Evolutionary conservation across 768 basidiomycete species (phyloP).

Genomic region (Clitopilus hobsonii): DNA sequence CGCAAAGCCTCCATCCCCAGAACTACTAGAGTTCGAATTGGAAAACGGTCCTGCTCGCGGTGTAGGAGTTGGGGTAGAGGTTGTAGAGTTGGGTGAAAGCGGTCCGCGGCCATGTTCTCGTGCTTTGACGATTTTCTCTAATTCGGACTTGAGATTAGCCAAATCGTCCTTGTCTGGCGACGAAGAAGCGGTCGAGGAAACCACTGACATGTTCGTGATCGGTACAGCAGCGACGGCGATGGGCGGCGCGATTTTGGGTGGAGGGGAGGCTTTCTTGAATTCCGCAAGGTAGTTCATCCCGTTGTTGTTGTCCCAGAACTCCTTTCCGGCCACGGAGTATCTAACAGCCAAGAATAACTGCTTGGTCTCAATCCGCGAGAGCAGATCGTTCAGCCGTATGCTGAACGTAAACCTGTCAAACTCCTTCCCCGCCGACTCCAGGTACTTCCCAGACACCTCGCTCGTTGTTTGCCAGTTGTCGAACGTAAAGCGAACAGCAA

Average conservation of each 20-base stretch:
- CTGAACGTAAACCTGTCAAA: constrained; percentile 76
- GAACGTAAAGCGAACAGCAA: constrained; percentile 88
- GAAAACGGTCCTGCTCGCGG: background rate
- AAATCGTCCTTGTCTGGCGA: constrained; percentile 40
- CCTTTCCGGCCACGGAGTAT: constrained; percentile 63
- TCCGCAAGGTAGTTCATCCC: constrained; percentile 75
- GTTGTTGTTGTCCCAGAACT: constrained; percentile 91
- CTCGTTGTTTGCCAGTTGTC: constrained; percentile 96
- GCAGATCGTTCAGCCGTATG: constrained; percentile 74
- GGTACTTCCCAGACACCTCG: constrained; percentile 80
- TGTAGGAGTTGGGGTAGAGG: constrained; percentile 14
- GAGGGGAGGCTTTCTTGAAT: constrained; percentile 38
- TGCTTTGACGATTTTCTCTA: constrained; percentile 57
- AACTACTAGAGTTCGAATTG: background rate
- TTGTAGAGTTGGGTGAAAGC: constrained; percentile 14
- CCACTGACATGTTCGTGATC: background rate
- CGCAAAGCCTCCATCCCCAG: background rate
- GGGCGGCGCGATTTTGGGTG: background rate
- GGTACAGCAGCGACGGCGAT: background rate
- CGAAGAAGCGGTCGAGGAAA: constrained; percentile 25
- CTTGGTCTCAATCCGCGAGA: constrained; percentile 77
- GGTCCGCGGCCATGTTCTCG: constrained; percentile 14
- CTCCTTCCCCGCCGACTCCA: constrained; percentile 38
- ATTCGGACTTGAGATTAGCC: constrained; percentile 56
- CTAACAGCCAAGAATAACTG: constrained; percentile 75